These are phyloP conservation scores for Penicillium waksmanii DNA, from an alignment of 495 filamentous ascomycete species.

Conservation along the genomic window DNA sequence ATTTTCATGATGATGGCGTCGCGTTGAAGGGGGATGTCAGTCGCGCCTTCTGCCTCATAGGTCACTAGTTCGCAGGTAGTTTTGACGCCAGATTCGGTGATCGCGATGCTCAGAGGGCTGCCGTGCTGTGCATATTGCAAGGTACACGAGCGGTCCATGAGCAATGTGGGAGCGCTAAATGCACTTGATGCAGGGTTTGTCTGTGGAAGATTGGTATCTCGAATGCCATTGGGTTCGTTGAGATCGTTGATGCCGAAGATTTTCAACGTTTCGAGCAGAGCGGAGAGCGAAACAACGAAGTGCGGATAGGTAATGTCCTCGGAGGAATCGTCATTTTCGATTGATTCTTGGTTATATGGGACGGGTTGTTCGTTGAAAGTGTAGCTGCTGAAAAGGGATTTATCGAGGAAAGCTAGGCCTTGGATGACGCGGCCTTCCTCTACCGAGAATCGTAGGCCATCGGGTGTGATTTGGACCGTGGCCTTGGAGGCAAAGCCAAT, in stretches of 20 bases:
- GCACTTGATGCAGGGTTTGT: conserved; percentile 57
- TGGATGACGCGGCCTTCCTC: conserved; percentile 87
- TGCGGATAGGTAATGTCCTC: conserved; percentile 41
- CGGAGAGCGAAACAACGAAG: conserved; percentile 85
- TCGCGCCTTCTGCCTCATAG: conserved; percentile 68
- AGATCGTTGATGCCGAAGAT: conserved; percentile 84
- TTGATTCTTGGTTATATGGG: conserved; percentile 32
- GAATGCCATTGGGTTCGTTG: conserved; percentile 52
- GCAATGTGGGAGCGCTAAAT: conserved; percentile 75
- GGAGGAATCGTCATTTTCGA: conserved; percentile 38
- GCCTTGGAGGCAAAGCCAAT: conserved; percentile 80
- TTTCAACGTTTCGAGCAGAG: conserved; percentile 90
- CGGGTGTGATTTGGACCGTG: conserved; percentile 78
- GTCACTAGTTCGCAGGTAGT: conserved; percentile 93
- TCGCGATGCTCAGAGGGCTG: conserved; percentile 73
- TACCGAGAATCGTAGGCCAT: conserved; percentile 83
- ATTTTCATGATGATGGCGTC: conserved; percentile 85
- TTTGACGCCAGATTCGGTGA: conserved; percentile 82
- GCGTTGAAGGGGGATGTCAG: conserved; percentile 82
- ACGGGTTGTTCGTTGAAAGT: conserved; percentile 56
- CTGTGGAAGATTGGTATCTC: conserved; percentile 51
- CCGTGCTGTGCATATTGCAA: conserved; percentile 75
- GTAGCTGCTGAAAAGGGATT: conserved; percentile 84
- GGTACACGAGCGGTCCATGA: conserved; percentile 79
- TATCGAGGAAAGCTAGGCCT: conserved; percentile 83